phyloP scores from a whole-genome alignment of 2,329 filamentous ascomycete genomes.

The Shiraia sp. region DNA sequence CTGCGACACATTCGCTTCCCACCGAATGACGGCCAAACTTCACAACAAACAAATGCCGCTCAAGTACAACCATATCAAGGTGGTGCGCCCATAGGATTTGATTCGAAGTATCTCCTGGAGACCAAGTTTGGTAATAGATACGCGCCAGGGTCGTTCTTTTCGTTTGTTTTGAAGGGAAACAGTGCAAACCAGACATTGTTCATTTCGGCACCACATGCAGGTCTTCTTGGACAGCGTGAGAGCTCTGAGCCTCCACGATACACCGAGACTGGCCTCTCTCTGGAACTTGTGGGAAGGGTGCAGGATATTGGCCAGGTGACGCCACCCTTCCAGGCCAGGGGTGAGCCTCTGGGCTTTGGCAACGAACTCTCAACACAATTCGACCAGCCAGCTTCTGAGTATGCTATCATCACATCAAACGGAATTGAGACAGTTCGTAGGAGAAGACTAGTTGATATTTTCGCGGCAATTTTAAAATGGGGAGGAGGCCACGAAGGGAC shows the following conservation, averaged over 20 bases:
- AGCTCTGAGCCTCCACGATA: slow-evolving; percentile 62
- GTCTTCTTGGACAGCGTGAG: slow-evolving; percentile 69
- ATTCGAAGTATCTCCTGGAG: slow-evolving; percentile 30
- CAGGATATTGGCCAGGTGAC: slow-evolving; percentile 81
- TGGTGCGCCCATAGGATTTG: slow-evolving; percentile 27
- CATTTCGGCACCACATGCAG: slow-evolving; percentile 84
- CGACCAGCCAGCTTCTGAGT: slow-evolving; percentile 77
- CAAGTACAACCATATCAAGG: slow-evolving; percentile 37
- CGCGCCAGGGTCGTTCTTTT: slow-evolving; percentile 88
- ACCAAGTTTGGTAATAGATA: slow-evolving; percentile 63
- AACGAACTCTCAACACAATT: slow-evolving; percentile 98
- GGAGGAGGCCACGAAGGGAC: slow-evolving; percentile 76
- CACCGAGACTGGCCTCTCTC: slow-evolving; percentile 78
- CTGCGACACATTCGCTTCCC: slow-evolving; percentile 97
- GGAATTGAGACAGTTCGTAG: slow-evolving; percentile 86
- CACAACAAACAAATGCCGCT: slow-evolving; percentile 26
- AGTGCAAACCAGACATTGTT: slow-evolving; percentile 71
- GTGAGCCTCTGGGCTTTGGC: slow-evolving; percentile 76
- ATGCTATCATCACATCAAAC: slow-evolving; percentile 88
- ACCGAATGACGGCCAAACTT: slow-evolving; percentile 53
- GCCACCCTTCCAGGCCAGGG: slow-evolving; percentile 65
- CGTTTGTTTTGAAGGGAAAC: slow-evolving; percentile 70
- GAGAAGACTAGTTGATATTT: slow-evolving; percentile 85
- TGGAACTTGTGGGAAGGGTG: slow-evolving; percentile 72
- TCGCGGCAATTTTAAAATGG: slow-evolving; percentile 77